Conservation (phyloP, 2,329 filamentous ascomycete genomes). For the Pestalotiopsis sp. region DNA sequence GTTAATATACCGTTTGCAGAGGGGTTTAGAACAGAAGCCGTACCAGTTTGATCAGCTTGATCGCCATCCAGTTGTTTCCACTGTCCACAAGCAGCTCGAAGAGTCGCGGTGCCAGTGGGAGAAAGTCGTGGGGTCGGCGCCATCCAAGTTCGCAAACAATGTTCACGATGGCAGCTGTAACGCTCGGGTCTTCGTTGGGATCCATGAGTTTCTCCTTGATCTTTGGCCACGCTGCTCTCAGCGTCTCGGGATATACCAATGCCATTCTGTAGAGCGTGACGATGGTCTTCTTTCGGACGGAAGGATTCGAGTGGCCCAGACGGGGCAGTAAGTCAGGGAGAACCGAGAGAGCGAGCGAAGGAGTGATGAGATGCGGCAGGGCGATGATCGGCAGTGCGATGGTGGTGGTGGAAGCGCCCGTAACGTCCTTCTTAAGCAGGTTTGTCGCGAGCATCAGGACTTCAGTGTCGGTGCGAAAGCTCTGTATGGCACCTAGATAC, state of each 20-base stretch:
- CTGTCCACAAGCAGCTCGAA: slow-evolving; percentile 92
- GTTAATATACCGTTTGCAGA: slow-evolving; percentile 23
- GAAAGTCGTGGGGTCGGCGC: slow-evolving; percentile 89
- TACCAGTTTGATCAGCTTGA: slow-evolving; percentile 97
- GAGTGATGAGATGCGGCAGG: slow-evolving; percentile 92
- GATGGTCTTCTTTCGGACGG: slow-evolving; percentile 92
- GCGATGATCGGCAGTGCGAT: slow-evolving; percentile 87
- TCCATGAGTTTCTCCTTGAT: slow-evolving; percentile 95
- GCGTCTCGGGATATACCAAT: slow-evolving; percentile 92
- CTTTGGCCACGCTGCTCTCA: slow-evolving; percentile 93
- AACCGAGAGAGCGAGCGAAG: slow-evolving; percentile 87
- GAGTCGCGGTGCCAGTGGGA: slow-evolving; percentile 85
- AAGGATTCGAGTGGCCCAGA: slow-evolving; percentile 81
- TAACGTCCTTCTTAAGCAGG: slow-evolving; percentile 91
- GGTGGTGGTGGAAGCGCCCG: slow-evolving; percentile 70
- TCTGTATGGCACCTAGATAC: slow-evolving; percentile 94
- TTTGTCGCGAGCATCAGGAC: slow-evolving; percentile 98
- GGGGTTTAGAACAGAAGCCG: slow-evolving; percentile 28
- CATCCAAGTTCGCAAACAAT: slow-evolving; percentile 96
- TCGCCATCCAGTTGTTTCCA: slow-evolving; percentile 99
- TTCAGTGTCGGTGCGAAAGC: slow-evolving; percentile 92
- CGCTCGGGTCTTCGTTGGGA: slow-evolving; percentile 84
- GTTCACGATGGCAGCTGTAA: slow-evolving; percentile 95
- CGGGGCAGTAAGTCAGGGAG: slow-evolving; percentile 85
- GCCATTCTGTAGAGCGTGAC: slow-evolving; percentile 93